These are phyloP conservation scores for Tylopilus subfusipes DNA, from an alignment of 768 basidiomycete species.

Conservation along the genomic window DNA sequence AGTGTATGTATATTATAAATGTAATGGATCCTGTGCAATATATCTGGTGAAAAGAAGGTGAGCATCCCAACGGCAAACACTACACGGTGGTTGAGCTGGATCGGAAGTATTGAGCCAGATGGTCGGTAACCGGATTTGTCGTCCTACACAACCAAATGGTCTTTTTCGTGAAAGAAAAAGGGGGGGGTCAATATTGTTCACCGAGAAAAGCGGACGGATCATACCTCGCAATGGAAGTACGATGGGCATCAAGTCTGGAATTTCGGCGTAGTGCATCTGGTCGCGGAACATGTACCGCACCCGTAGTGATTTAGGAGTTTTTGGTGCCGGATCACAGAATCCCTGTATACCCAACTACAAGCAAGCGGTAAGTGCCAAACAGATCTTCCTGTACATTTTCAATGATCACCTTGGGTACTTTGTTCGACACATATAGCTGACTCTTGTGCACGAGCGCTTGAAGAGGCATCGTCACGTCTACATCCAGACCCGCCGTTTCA, in stretches of 20 bases:
- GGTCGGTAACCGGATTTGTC: not conserved
- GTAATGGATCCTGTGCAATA: slow-evolving; percentile 20
- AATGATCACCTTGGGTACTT: slow-evolving; percentile 61
- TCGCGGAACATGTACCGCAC: slow-evolving; percentile 77
- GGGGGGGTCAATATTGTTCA: slow-evolving; percentile 5
- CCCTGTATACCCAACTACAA: slow-evolving; percentile 70
- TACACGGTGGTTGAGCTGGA: not conserved
- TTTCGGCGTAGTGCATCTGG: slow-evolving; percentile 71
- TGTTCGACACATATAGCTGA: slow-evolving; percentile 74
- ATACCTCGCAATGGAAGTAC: slow-evolving; percentile 74
- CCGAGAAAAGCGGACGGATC: slow-evolving; percentile 26
- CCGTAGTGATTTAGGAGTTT: slow-evolving; percentile 63
- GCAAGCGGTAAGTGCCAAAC: slow-evolving; percentile 4
- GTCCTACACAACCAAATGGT: slow-evolving; percentile 28
- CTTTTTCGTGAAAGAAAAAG: slow-evolving; percentile 9
- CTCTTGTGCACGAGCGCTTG: slow-evolving; percentile 79
- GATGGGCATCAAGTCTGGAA: slow-evolving; percentile 63
- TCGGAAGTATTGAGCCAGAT: slow-evolving; percentile 5
- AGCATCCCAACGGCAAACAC: slow-evolving; percentile 1
- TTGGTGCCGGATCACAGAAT: slow-evolving; percentile 84
- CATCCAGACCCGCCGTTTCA: slow-evolving; percentile 50
- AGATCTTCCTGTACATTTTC: not conserved
- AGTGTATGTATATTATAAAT: slow-evolving; percentile 27
- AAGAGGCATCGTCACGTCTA: slow-evolving; percentile 78
- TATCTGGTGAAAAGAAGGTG: slow-evolving; percentile 1